A percentile compares a stretch with the other conserved stretches of the same genome.
phyloP scores from a whole-genome alignment of 352 stramenopile genomes.

The Phytopythium chamaehyphon region DNA sequence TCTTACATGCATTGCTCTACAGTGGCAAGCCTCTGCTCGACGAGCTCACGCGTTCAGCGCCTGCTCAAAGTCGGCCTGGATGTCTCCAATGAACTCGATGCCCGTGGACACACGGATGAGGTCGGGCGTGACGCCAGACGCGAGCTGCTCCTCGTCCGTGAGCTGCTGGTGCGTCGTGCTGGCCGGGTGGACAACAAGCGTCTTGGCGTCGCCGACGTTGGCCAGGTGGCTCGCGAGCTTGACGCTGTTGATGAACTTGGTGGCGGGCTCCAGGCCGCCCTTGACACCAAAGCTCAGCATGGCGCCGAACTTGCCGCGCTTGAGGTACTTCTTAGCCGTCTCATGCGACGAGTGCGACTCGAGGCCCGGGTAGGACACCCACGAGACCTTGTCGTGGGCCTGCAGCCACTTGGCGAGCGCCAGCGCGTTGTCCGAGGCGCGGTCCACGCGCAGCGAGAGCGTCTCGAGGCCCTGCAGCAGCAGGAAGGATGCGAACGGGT shows the following conservation, averaged over 20 bases:
- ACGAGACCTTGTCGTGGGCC: background rate
- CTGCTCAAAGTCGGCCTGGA: conserved; percentile 3
- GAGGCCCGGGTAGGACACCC: conserved; percentile 1
- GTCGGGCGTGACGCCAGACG: conserved; percentile 1
- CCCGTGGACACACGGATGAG: background rate
- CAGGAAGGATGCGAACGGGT: conserved; percentile 2
- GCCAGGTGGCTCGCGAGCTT: conserved; percentile 2
- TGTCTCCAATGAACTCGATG: conserved; percentile 1
- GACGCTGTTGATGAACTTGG: conserved; percentile 2
- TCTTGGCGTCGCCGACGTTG: conserved; percentile 3
- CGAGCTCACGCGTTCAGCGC: conserved; percentile 5
- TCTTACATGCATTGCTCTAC: background rate
- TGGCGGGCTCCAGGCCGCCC: conserved; percentile 1
- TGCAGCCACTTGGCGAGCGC: conserved; percentile 1
- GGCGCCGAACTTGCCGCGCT: conserved; percentile 2
- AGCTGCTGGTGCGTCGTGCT: conserved; percentile 3
- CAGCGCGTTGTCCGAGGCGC: conserved; percentile 1
- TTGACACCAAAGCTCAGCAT: conserved; percentile 3
- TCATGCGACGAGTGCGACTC: conserved; percentile 2
- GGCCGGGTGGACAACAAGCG: background rate
- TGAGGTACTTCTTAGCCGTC: conserved; percentile 2
- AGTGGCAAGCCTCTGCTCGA: background rate
- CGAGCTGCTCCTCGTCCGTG: conserved; percentile 1
- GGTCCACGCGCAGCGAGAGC: conserved; percentile 2
- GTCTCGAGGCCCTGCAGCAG: conserved; percentile 4